Conservation (phyloP, 2,329 filamentous ascomycete species). For the Volutella citrinella region DNA sequence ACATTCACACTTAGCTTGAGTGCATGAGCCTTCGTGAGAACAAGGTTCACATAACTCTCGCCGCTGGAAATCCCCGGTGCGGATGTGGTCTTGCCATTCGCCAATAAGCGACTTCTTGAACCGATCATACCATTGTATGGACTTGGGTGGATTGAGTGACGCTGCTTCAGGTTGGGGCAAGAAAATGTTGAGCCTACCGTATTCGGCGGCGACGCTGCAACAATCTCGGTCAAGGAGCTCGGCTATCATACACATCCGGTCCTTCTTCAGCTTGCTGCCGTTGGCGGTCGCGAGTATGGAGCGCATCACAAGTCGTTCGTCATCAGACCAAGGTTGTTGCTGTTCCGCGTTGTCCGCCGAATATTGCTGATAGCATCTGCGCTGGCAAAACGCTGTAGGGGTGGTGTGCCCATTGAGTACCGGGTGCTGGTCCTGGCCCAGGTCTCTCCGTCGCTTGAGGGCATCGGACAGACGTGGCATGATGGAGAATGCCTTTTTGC, state of each 20-base stretch:
- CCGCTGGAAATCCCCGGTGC: slow-evolving; percentile 52
- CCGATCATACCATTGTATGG: slow-evolving; percentile 55
- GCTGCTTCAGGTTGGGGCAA: slow-evolving; percentile 21
- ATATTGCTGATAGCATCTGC: slow-evolving; percentile 40
- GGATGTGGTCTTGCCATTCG: slow-evolving; percentile 55
- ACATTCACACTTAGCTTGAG: slow-evolving; percentile 59
- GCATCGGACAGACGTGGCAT: slow-evolving; percentile 32
- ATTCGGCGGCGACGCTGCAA: slow-evolving; percentile 45
- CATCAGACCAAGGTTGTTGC: slow-evolving; percentile 43
- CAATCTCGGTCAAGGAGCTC: slow-evolving; percentile 50
- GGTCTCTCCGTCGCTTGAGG: slow-evolving; percentile 25
- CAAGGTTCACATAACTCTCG: slow-evolving; percentile 63
- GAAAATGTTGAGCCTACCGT: slow-evolving; percentile 21
- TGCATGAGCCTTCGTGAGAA: slow-evolving; percentile 66
- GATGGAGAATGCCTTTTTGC: slow-evolving; percentile 53
- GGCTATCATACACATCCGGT: slow-evolving; percentile 48
- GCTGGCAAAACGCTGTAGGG: slow-evolving; percentile 30
- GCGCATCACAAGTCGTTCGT: slow-evolving; percentile 46
- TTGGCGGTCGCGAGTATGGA: slow-evolving; percentile 42
- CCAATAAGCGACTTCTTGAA: slow-evolving; percentile 51
- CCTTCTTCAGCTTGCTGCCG: slow-evolving; percentile 37
- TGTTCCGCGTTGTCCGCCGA: slow-evolving; percentile 14
- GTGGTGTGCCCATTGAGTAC: slow-evolving; percentile 14
- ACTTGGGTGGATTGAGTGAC: slow-evolving; percentile 39
- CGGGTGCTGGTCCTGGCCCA: slow-evolving; percentile 3